Conservation (phyloP, 1,139 yeast species). For the Kurtzmaniella quercitrusa region DNA sequence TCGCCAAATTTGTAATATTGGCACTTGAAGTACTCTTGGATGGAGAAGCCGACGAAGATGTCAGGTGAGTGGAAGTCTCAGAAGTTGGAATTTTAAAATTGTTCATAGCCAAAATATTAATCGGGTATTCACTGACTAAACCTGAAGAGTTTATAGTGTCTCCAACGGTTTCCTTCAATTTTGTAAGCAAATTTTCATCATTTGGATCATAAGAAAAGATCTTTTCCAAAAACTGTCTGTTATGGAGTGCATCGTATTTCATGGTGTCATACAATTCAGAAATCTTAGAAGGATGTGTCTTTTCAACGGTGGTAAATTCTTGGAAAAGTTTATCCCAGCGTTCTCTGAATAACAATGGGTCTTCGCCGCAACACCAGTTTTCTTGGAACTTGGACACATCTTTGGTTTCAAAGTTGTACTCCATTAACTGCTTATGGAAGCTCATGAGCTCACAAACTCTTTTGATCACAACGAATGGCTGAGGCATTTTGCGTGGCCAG, state of each 20-base stretch:
- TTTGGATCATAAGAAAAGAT: slow-evolving; percentile 72
- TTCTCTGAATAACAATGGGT: slow-evolving; percentile 83
- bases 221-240: slow-evolving; percentile 79
- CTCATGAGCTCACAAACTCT: slow-evolving; percentile 95
- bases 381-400: slow-evolving; percentile 68
- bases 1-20: slow-evolving; percentile 20
- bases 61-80: slow-evolving; percentile 13
- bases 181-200: slow-evolving; percentile 39
- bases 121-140: slow-evolving; percentile 75
- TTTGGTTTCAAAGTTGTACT: slow-evolving; percentile 66
- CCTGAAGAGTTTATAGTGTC: slow-evolving; percentile 57
- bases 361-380: slow-evolving; percentile 97
- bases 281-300: slow-evolving; percentile 96
- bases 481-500: slow-evolving; percentile 98
- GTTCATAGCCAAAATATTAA: slow-evolving; percentile 72
- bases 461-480: slow-evolving; percentile 89
- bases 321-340: slow-evolving; percentile 96
- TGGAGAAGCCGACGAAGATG: slow-evolving; percentile 10
- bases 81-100: slow-evolving; percentile 56
- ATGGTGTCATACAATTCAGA: slow-evolving; percentile 96
- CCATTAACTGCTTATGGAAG: slow-evolving; percentile 83
- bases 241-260: slow-evolving; percentile 97
- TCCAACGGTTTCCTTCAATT: slow-evolving; percentile 39
- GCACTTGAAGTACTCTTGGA: slow-evolving; percentile 11
- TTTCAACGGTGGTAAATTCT: slow-evolving; percentile 89